Conservation (phyloP, 202 grass and related monocot species). For the Alloteropsis angusta region DNA sequence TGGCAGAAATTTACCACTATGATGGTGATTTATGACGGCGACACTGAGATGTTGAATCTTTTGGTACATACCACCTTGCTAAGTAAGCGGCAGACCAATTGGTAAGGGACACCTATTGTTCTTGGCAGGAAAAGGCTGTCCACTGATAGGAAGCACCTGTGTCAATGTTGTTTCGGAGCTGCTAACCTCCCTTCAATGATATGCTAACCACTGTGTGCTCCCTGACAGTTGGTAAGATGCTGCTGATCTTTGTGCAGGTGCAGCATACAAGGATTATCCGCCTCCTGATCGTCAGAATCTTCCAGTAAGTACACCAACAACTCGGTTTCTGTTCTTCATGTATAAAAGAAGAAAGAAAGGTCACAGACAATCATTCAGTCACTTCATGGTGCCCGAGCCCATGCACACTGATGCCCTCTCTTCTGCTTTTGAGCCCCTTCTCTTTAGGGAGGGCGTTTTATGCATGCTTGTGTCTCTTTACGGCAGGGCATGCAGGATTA, state of each 20-base stretch:
- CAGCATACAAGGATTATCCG: background rate
- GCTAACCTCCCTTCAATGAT: slow-evolving; percentile 6
- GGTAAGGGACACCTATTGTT: background rate
- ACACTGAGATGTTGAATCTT: slow-evolving; percentile 10
- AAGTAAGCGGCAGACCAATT: slow-evolving; percentile 30
- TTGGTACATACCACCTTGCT: background rate
- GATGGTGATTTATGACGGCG: slow-evolving; percentile 14
- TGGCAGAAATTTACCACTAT: slow-evolving; percentile 1
- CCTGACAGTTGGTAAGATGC: slow-evolving; percentile 19
- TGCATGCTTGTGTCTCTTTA: slow-evolving; percentile 20
- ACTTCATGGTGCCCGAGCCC: slow-evolving; percentile 28
- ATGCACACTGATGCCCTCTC: slow-evolving; percentile 10
- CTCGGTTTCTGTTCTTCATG: slow-evolving; percentile 11
- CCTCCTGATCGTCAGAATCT: slow-evolving; percentile 24
- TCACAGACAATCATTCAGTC: slow-evolving; percentile 28
- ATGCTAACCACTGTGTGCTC: slow-evolving; percentile 21
- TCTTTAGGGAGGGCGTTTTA: slow-evolving; percentile 27
- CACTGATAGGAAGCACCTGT: background rate
- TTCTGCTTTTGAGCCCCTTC: slow-evolving; percentile 14
- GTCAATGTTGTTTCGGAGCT: slow-evolving; percentile 1
- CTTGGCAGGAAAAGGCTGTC: background rate
- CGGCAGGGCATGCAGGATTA: slow-evolving; percentile 27
- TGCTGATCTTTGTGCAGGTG: slow-evolving; percentile 10
- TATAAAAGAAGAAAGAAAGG: background rate
- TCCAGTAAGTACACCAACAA: slow-evolving; percentile 24